Percentiles rank a stretch among this genome's conserved stretches.
Conservation (phyloP, 345 rosid genomes). For the Luvunga scandens region DNA sequence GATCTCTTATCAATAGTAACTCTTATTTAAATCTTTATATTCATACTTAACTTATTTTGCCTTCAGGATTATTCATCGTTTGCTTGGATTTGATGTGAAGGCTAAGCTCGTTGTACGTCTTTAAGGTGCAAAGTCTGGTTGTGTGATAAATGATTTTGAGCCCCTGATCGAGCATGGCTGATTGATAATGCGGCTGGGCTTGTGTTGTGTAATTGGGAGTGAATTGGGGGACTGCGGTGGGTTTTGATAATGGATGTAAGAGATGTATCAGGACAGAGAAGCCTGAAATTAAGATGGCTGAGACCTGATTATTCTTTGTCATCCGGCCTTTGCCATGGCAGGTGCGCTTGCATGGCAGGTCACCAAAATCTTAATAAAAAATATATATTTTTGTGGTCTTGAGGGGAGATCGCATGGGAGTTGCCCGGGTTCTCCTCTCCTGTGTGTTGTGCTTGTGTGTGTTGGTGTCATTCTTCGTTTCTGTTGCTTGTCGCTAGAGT, state of each 20-base stretch:
- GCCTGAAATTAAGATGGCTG: slow-evolving; percentile 28
- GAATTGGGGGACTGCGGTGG: neutral
- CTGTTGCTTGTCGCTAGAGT: neutral
- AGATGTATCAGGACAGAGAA: slow-evolving; percentile 38
- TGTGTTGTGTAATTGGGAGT: neutral
- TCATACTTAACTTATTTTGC: no score
- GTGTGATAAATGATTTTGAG: neutral
- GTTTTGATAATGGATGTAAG: slow-evolving; percentile 30
- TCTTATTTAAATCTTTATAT: no score
- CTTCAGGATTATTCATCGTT: neutral
- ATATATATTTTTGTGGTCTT: slow-evolving; percentile 24
- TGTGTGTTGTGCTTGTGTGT: slow-evolving; percentile 21
- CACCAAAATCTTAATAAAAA: slow-evolving; percentile 51
- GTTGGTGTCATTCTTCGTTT: neutral
- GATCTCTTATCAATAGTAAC: no score
- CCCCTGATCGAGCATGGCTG: neutral
- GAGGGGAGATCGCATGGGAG: slow-evolving; percentile 85
- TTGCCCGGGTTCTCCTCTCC: slow-evolving; percentile 76
- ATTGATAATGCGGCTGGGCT: neutral
- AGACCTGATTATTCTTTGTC: slow-evolving; percentile 57
- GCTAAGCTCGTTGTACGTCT: neutral
- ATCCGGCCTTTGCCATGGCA: slow-evolving; percentile 85
- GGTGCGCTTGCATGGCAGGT: slow-evolving; percentile 99
- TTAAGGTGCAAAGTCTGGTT: neutral
- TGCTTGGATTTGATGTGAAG: neutral